Conservation (phyloP, 2,329 filamentous ascomycete genomes). For the Lachnellula occidentalis region DNA sequence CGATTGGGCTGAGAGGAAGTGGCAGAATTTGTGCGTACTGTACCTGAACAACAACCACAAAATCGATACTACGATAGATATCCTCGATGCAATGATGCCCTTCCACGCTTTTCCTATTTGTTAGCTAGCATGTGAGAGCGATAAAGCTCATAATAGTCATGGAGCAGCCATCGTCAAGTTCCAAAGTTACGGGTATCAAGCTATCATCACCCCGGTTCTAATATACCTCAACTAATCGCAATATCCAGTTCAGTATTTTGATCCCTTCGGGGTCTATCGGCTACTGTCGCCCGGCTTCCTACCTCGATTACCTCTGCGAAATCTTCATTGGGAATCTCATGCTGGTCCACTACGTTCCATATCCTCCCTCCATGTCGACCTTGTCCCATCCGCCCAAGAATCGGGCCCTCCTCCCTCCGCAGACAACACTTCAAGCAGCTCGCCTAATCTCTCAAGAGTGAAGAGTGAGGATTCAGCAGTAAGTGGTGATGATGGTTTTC, state of each 20-base stretch:
- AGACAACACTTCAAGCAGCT: constrained; percentile 30
- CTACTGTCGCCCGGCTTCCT: constrained; percentile 73
- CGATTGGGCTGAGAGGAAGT: not conserved
- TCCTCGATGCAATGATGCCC: not conserved
- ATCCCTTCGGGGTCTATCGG: constrained; percentile 84
- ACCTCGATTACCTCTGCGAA: constrained; percentile 75
- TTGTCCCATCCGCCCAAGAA: constrained; percentile 56
- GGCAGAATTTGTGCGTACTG: not conserved
- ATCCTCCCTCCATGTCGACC: constrained; percentile 83
- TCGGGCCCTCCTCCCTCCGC: constrained; percentile 33
- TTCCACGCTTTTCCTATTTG: not conserved
- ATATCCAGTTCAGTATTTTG: constrained; percentile 81
- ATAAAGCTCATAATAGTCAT: constrained; percentile 39
- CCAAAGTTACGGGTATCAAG: constrained; percentile 68
- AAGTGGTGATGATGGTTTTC: constrained; percentile 53
- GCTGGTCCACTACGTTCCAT: constrained; percentile 88
- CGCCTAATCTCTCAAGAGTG: constrained; percentile 29
- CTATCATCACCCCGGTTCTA: not conserved
- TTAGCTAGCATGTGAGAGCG: not conserved
- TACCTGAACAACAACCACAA: not conserved
- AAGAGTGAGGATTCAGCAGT: constrained; percentile 33
- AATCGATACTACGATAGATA: not conserved
- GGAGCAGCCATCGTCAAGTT: constrained; percentile 65
- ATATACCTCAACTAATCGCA: constrained; percentile 8
- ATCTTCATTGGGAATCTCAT: constrained; percentile 96